Evolutionary conservation across 139 green algal species (phyloP), one percentile per base, ranked within the genome.

Genomic region (Chlamydomonas schloesseri): DNA sequence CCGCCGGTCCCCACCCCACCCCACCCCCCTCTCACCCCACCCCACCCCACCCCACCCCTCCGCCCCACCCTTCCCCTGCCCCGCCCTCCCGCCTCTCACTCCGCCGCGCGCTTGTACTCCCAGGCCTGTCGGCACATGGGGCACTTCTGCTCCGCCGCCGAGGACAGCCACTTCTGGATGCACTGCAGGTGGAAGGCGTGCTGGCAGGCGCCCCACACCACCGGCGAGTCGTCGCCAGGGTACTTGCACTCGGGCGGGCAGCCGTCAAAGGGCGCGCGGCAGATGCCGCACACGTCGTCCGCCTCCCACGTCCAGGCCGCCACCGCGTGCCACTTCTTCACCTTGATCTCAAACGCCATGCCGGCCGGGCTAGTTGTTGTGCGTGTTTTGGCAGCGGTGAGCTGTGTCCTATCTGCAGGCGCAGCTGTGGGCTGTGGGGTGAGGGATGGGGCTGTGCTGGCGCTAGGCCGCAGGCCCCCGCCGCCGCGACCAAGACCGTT

Each of bases 201-300:
- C 15, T 88, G 85, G 77, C 94, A 96, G 2, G 88, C 87, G 33
- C 94, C 94, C 94, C 91, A 96, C 0, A 95, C 92, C 3, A 95
- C 93, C 0, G 94, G 91, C 72, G 90, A 94, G 71, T 96, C 94
- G 74, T 96, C 94, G 8, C 94, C 94, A 24, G 94, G 94, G 68
- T 92, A 95, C 85, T 95, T 95, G 64, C 87, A 87, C 28, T 96
- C 94, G 11, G 94, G 94, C 0, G 91, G 88, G 76, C 94, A 95
- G 20, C 92, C 93, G 77, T 96, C 94, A 74, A 93, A 95, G 0
- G 93, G 81, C 29, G 71, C 90, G 9, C 89, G 86, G 82, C 94
- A 96, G 70, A 96, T 96, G 37, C 91, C 94, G 64, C 94, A 96
- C 23, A 96, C 88, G 72, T 95, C 92, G 58, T 96, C 94, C 26